Percentiles rank a stretch among this genome's conserved stretches.
Evolutionary conservation across 176 grass and related monocot species (phyloP).

Genomic region (Rhipidocladum racemiflorum): DNA sequence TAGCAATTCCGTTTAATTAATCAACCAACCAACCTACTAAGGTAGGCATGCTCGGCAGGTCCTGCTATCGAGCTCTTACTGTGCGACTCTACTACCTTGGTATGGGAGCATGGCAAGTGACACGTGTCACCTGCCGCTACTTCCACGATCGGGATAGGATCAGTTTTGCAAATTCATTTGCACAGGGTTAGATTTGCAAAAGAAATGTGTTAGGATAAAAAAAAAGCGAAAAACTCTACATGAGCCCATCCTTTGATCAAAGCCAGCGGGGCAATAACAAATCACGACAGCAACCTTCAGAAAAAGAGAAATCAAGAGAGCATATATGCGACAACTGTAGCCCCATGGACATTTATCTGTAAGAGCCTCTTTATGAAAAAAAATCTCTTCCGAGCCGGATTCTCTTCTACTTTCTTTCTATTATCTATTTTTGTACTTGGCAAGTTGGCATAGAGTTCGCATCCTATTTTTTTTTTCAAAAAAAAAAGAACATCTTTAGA

Average conservation of each 20-base stretch:
- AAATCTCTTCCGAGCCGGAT: not conserved
- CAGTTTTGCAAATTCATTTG: no score
- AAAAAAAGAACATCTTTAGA: not conserved
- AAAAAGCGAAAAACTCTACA: no score
- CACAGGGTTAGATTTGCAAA: no score
- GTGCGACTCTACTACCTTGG: no score
- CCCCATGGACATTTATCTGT: not conserved
- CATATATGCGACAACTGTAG: slow-evolving; percentile 34
- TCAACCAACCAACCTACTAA: no score
- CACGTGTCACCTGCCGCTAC: no score
- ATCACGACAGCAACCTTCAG: not conserved
- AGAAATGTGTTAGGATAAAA: no score
- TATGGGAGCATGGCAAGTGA: no score
- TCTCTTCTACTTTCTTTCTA: not conserved
- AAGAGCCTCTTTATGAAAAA: not conserved
- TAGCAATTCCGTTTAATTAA: no score
- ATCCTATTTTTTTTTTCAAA: not conserved
- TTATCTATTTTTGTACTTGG: not conserved
- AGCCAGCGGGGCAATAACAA: not conserved
- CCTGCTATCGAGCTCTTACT: no score
- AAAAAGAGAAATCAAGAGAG: not conserved
- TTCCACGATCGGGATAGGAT: no score
- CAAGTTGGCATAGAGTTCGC: not conserved
- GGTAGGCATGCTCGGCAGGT: no score
- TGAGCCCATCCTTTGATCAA: not conserved